A percentile compares a stretch with the other conserved stretches of the same genome.
phyloP scores from a whole-genome alignment of 495 filamentous ascomycete species.

The Arthonia radiata region DNA sequence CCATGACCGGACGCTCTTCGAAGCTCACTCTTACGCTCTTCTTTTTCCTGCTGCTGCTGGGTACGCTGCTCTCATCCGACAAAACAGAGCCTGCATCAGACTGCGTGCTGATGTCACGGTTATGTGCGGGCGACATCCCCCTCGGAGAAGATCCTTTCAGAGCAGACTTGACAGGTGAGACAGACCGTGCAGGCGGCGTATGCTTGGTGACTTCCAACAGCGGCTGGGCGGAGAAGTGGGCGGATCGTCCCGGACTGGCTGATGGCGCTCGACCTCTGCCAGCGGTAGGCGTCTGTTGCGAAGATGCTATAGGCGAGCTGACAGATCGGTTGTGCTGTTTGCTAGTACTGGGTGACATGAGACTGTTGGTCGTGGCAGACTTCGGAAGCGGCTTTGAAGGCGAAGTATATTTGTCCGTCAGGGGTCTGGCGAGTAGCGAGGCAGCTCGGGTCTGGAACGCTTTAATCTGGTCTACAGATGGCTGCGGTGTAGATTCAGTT shows the following conservation, averaged over 20 bases:
- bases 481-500: too few species aligned
- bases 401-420: conserved; percentile 5
- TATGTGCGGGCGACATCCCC: conserved; percentile 19
- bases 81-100: conserved; percentile 32
- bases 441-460: conserved; percentile 1
- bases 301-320: too few species aligned
- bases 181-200: conserved; percentile 50
- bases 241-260: conserved; percentile 37
- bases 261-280: conserved; percentile 16
- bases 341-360: too few species aligned
- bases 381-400: too few species aligned
- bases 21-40: conserved; percentile 66
- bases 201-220: conserved; percentile 34
- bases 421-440: conserved; percentile 2
- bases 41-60: conserved; percentile 24
- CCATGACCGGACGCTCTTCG: conserved; percentile 42
- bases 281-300: neutral
- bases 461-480: too few species aligned
- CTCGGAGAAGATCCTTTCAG: conserved; percentile 40
- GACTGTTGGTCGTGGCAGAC: too few species aligned
- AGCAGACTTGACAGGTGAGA: conserved; percentile 71
- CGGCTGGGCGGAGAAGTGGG: conserved; percentile 44
- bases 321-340: too few species aligned
- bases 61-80: conserved; percentile 31
- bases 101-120: conserved; percentile 22